These are phyloP conservation scores for Coelastrella sp. DNA, from an alignment of 139 green algal genomes.

Conservation along the genomic window DNA sequence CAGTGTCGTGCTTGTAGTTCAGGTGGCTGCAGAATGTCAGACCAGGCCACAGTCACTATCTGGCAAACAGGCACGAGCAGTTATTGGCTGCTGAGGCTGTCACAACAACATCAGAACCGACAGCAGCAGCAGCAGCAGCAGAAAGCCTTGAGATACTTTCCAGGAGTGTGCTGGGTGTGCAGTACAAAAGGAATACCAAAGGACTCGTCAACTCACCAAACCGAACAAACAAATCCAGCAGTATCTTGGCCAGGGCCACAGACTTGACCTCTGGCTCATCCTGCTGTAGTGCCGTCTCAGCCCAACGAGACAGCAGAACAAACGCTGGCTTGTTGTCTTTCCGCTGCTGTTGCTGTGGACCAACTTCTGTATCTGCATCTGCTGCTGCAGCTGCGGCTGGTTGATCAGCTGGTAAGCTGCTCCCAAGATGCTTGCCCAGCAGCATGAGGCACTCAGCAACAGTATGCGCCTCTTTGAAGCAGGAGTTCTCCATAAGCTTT, in stretches of 20 bases:
- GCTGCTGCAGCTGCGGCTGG: neutral
- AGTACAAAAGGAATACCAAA: too few species aligned
- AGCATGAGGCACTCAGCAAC: slow-evolving; percentile 15
- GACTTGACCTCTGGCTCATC: slow-evolving; percentile 47
- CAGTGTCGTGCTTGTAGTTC: neutral
- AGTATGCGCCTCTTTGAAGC: slow-evolving; percentile 39
- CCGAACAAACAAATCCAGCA: slow-evolving; percentile 46
- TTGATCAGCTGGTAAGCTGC: neutral
- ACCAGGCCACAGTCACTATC: too few species aligned
- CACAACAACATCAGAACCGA: too few species aligned
- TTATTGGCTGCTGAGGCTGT: too few species aligned
- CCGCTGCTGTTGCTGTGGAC: slow-evolving; percentile 13
- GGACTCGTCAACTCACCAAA: slow-evolving; percentile 46
- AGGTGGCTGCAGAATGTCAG: too few species aligned
- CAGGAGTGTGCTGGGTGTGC: too few species aligned
- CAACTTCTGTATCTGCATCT: neutral
- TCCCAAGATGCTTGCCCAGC: slow-evolving; percentile 8
- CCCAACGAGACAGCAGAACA: slow-evolving; percentile 20
- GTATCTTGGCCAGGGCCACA: slow-evolving; percentile 23
- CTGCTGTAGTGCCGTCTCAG: slow-evolving; percentile 40
- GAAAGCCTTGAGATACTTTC: too few species aligned
- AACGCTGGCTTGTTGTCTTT: neutral
- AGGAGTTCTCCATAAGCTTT: slow-evolving; percentile 15
- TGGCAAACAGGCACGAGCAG: too few species aligned
- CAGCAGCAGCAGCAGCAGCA: too few species aligned